Percentiles rank a stretch among this genome's conserved stretches.
Conservation (phyloP, 441 rosid species). For the Pelargonium myrrhifolium region DNA sequence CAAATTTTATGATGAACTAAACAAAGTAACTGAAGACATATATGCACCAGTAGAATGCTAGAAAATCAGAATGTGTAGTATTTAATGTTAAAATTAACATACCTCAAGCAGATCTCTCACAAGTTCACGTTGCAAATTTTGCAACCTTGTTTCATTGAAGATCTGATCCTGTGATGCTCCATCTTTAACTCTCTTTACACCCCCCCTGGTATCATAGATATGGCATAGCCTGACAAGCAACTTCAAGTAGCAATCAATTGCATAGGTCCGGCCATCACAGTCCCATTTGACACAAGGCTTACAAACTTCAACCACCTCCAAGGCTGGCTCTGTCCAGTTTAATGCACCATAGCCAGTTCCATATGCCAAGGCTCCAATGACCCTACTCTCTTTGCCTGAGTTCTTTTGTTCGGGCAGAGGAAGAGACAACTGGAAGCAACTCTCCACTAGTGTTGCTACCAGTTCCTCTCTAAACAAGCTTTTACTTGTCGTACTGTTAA, state of each 20-base stretch:
- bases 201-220: conserved; percentile 94
- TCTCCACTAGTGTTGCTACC: conserved; percentile 94
- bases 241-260: conserved; percentile 92
- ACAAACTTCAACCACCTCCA: conserved; percentile 98
- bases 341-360: conserved; percentile 99
- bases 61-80: conserved; percentile 5
- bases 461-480: conserved; percentile 92
- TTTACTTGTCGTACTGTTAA: conserved; percentile 67
- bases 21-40: not conserved
- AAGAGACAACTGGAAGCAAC: conserved; percentile 96
- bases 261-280: conserved; percentile 95
- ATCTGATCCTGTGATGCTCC: conserved; percentile 99
- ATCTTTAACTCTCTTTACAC: conserved; percentile 93
- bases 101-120: conserved; percentile 92
- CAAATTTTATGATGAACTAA: no score
- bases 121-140: conserved; percentile 83
- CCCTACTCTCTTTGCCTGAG: conserved; percentile 97
- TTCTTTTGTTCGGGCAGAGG: conserved; percentile 90
- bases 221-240: conserved; percentile 94
- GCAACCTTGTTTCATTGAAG: conserved; percentile 92
- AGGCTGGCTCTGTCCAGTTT: conserved; percentile 97
- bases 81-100: conserved; percentile 24
- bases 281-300: conserved; percentile 98
- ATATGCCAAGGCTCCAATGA: conserved; percentile 97
- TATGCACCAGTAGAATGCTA: not conserved